Evolutionary conservation across 163 green algal species (phyloP).

Genomic region (Scenedesmus sp.): DNA sequence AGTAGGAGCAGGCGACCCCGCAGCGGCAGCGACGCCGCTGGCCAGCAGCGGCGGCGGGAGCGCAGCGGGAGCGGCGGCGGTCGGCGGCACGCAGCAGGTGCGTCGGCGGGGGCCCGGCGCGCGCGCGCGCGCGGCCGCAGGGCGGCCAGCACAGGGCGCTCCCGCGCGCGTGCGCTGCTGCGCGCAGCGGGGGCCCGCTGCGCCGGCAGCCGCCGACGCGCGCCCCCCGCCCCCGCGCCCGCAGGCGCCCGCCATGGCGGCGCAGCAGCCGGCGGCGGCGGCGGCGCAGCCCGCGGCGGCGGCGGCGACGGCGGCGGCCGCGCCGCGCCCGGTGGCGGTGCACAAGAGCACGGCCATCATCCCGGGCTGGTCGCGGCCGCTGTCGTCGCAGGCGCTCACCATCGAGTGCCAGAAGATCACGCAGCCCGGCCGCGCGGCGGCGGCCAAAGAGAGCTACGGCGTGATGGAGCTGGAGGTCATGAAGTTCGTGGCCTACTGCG

Average conservation of each 20-base stretch:
- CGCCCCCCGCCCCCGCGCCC: neutral
- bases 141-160: too few relatives aligned
- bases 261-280: conserved; percentile 21
- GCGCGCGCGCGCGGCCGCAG: neutral
- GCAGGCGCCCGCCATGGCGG: conserved; percentile 25
- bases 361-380: conserved; percentile 59
- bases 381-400: conserved; percentile 61
- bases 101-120: too few relatives aligned
- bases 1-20: conserved; percentile 12
- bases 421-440: conserved; percentile 47
- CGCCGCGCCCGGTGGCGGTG: conserved; percentile 7
- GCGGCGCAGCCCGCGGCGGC: conserved; percentile 24
- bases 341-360: conserved; percentile 67
- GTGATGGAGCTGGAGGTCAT: conserved; percentile 73
- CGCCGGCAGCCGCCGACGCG: too few relatives aligned
- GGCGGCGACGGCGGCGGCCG: conserved; percentile 10
- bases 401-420: conserved; percentile 67
- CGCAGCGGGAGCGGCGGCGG: too few relatives aligned
- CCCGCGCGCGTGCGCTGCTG: too few relatives aligned
- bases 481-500: conserved; percentile 74
- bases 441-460: conserved; percentile 52
- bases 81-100: too few relatives aligned
- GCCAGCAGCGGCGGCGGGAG: too few relatives aligned
- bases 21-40: neutral
- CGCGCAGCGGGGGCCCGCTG: too few relatives aligned